These are phyloP conservation scores for Davidsoniella neocaledoniae DNA, from an alignment of 2,329 filamentous ascomycete species.

Conservation along the genomic window DNA sequence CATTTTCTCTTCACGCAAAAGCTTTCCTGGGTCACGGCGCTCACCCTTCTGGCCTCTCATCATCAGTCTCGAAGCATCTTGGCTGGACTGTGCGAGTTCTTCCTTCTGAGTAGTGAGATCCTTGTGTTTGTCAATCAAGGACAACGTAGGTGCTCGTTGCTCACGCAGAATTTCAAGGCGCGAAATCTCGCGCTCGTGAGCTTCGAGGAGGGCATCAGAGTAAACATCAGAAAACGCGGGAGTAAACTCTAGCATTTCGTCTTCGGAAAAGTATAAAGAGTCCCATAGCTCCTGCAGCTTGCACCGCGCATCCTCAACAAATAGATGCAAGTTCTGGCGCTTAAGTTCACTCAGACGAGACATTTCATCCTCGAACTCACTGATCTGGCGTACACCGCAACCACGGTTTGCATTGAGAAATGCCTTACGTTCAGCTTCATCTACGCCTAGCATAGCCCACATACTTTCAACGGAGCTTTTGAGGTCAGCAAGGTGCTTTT, in stretches of 20 bases:
- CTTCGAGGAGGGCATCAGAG: slow-evolving; percentile 84
- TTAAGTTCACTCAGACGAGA: slow-evolving; percentile 79
- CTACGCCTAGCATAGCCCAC: slow-evolving; percentile 76
- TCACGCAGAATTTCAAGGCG: slow-evolving; percentile 69
- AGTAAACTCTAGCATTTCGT: slow-evolving; percentile 97
- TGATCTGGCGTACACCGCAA: slow-evolving; percentile 79
- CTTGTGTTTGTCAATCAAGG: slow-evolving; percentile 69
- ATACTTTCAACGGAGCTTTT: slow-evolving; percentile 63
- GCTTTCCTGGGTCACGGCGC: slow-evolving; percentile 81
- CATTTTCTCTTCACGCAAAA: slow-evolving; percentile 95
- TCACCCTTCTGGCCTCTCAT: slow-evolving; percentile 83
- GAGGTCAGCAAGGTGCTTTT: slow-evolving; percentile 61
- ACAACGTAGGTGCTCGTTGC: slow-evolving; percentile 69
- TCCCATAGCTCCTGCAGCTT: slow-evolving; percentile 95
- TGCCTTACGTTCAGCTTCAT: slow-evolving; percentile 64
- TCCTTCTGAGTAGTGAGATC: slow-evolving; percentile 72
- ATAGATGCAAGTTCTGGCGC: slow-evolving; percentile 83
- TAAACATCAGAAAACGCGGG: slow-evolving; percentile 95
- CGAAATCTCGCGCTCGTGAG: slow-evolving; percentile 80
- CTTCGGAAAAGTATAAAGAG: slow-evolving; percentile 80
- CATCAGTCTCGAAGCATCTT: slow-evolving; percentile 89
- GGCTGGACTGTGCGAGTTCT: slow-evolving; percentile 74
- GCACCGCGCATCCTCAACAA: slow-evolving; percentile 84
- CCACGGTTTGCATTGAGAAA: slow-evolving; percentile 82
- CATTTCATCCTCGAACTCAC: slow-evolving; percentile 89